Evolutionary conservation across 352 stramenopile species (phyloP), one percentile per base, ranked within the genome.

Genomic region (Phytophthora macrochlamydospora): DNA sequence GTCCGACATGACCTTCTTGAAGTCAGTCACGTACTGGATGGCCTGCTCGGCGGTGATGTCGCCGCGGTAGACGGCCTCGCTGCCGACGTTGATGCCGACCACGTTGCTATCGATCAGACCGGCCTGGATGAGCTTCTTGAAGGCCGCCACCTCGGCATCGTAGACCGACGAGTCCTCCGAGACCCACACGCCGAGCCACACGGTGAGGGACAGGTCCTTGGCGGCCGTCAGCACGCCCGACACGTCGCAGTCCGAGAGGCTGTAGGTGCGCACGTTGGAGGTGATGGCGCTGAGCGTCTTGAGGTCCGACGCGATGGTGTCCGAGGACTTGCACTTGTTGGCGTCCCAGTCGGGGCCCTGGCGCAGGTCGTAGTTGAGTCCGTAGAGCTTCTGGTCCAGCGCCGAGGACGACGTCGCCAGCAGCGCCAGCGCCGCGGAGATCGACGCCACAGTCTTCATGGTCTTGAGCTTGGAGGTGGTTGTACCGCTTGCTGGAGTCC

Each of bases 171-270:
- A 52, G 73, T 92, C 80, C 51, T 79, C 79, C 7, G 85, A 83
- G 42, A 95, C 85, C 87, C 87, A 95, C 65, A 95, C 82, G 40
- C 87, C 87, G 42, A 95, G 75, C 85, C 85, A 94, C 50, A 93
- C 85, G 0, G 83, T 94, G 35, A 95, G 56, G 30, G 70, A 78
- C 33, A 87, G 54, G 9, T 81, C 62, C 76, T 95, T 95, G 62
- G 87, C 87, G 14, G 61, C 69, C 32, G 50, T 87, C 35, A 95
- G 77, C 69, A 95, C 85, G 18, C 75, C 77, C 42, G 79, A 49
- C 44, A 91, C 84, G 59, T 93, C 77, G 75, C 87, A 95, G 65
- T 94, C 87, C 50, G 73, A 74, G 13, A 95, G 73, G 65, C 77
- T 82, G 74, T 94, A 95, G 42, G 83, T 94, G 77, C 87, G 87